Evolutionary conservation across 179 eudicot genomes (phyloP), one percentile per base, ranked within the genome.

Genomic region (Amaranthus tricolor): DNA sequence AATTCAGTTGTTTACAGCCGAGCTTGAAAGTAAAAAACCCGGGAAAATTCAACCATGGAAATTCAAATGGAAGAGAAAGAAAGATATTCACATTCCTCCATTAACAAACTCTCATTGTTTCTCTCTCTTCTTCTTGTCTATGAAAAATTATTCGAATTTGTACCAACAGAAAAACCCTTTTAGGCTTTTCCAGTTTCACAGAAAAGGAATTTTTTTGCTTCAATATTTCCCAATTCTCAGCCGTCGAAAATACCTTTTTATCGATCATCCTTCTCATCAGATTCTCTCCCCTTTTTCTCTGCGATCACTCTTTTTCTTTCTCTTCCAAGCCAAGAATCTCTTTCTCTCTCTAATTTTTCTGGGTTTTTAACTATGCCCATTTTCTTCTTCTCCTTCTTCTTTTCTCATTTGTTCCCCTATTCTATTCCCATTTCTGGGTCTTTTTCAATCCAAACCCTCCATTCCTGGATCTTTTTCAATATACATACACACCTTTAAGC

Each of bases 271-370:
- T 62, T 63, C 74, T 78, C 81, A 76, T 48, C 79, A 81, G 86
- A 83, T 83, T 80, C 84, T 66, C 73, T 49, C 40, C 5, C 53
- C 49, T 40, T 47, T 50, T 60, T 76, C 16, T 55, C 57, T 47
- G 43, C 16, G 66, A 56, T 75, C 80, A 51, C 55, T 47, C 75
- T 45, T 60, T 63, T 17, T 60, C 66, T 71, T 70, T 77, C 61
- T 73, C 68, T 68, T 71, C 82, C 81, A 85, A 85, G 88, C 80
- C 74, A 85, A 85, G 88, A 85, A 83, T 85, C 83, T 83, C 81
- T 76, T 20, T 3, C 62, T 21, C 8, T 40, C n/a, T 21, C 7
- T 62, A 49, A 45, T 65, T 59, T 75, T 79, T 71, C 53, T 15
- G 67, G 21, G 77, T 40, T 69, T 74, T 79, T 79, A 58, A 77